A percentile compares a stretch with the other conserved stretches of the same genome.
Evolutionary conservation across 352 stramenopile species (phyloP).

Genomic region (Phytophthora hibernalis): DNA sequence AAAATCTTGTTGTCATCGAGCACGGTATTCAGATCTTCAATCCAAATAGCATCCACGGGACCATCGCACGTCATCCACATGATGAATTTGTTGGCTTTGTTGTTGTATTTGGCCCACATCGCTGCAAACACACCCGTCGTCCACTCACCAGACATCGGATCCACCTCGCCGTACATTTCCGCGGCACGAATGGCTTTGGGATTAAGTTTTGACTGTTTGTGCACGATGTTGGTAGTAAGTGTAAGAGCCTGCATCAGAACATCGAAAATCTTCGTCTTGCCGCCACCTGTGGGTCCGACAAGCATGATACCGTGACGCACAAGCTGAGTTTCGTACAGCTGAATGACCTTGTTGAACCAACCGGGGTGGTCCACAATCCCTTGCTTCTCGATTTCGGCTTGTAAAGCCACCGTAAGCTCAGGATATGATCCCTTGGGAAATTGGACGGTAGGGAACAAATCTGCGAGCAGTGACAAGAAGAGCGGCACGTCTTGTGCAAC

Average conservation of each 20-base stretch:
- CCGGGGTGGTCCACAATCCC: slow-evolving; percentile 88
- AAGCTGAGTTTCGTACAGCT: slow-evolving; percentile 98
- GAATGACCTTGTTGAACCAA: slow-evolving; percentile 97
- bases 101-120: slow-evolving; percentile 99
- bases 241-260: slow-evolving; percentile 94
- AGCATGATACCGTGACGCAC: slow-evolving; percentile 99
- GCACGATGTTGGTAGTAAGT: slow-evolving; percentile 91
- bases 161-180: slow-evolving; percentile 99
- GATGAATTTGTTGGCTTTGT: slow-evolving; percentile 98
- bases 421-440: slow-evolving; percentile 96
- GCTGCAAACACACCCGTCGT: slow-evolving; percentile 97
- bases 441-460: slow-evolving; percentile 96
- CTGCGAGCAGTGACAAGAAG: slow-evolving; percentile 96
- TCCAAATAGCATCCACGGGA: slow-evolving; percentile 98
- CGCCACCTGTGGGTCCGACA: slow-evolving; percentile 96
- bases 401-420: slow-evolving; percentile 92
- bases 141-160: slow-evolving; percentile 97
- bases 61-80: slow-evolving; percentile 99
- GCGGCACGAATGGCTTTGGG: slow-evolving; percentile 97
- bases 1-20: slow-evolving; percentile 99
- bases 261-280: slow-evolving; percentile 98
- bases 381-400: slow-evolving; percentile 92
- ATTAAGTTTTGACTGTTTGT: slow-evolving; percentile 97
- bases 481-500: slow-evolving; percentile 98
- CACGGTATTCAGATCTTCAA: slow-evolving; percentile 98